phyloP scores from a whole-genome alignment of 441 rosid genomes.

The Euphorbia corollata region DNA sequence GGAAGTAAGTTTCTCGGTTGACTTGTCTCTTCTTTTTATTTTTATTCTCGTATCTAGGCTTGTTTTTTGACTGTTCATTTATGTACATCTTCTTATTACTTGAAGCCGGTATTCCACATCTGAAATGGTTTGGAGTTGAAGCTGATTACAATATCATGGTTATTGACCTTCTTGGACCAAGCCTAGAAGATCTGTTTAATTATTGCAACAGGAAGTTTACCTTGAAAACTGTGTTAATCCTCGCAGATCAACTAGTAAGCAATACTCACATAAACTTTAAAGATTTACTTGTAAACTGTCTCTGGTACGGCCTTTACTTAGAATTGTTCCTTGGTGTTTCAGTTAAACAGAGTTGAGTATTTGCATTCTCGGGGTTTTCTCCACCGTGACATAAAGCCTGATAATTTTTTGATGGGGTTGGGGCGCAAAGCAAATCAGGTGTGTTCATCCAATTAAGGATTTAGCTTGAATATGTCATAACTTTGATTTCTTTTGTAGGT shows the following conservation, averaged over 20 bases:
- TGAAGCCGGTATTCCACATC: conserved; percentile 92
- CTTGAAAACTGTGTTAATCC: conserved; percentile 92
- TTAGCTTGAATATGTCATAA: background rate
- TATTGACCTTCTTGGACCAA: conserved; percentile 95
- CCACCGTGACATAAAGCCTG: conserved; percentile 98
- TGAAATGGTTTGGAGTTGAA: conserved; percentile 95
- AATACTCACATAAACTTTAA: conserved; percentile 16
- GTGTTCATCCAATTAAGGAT: no score
- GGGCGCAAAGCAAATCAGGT: conserved; percentile 99
- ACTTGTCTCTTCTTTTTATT: no score
- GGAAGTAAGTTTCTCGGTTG: no score
- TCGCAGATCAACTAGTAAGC: conserved; percentile 94
- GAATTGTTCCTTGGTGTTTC: no score
- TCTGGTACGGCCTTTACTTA: no score
- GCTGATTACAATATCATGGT: conserved; percentile 86
- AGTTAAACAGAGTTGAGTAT: conserved; percentile 71
- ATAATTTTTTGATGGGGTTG: conserved; percentile 94
- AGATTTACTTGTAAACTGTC: conserved; percentile 34
- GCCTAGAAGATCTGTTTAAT: conserved; percentile 94
- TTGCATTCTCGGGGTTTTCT: conserved; percentile 98
- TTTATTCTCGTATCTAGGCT: no score
- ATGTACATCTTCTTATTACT: no score
- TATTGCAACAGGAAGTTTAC: conserved; percentile 84
- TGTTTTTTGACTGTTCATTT: no score
- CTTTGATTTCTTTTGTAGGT: background rate